Evolutionary conservation across 352 stramenopile species (phyloP).

Genomic region (Saprolegnia diclina): DNA sequence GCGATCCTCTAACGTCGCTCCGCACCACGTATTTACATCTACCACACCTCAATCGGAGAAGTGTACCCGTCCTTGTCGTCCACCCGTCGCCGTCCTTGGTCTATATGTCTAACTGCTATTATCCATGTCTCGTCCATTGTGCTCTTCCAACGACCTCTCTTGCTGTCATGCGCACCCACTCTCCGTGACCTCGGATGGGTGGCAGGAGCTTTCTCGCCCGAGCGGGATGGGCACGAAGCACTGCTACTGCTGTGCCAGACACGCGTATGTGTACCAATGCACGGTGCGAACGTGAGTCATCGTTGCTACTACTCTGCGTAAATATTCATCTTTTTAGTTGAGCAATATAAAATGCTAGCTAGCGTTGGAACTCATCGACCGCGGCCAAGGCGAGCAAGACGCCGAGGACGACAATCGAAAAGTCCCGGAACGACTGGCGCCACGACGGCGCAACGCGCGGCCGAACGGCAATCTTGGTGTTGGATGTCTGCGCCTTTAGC

Average conservation of each 20-base stretch:
- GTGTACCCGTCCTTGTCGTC: not conserved
- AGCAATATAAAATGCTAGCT: no score
- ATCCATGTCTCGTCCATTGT: not conserved
- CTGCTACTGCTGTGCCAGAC: no score
- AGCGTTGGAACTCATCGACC: not conserved
- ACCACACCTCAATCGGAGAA: constrained; percentile 1
- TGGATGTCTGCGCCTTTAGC: not conserved
- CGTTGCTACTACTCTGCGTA: no score
- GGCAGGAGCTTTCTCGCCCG: no score
- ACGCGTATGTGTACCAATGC: no score
- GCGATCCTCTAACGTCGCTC: constrained; percentile 43
- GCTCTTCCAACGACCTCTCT: not conserved
- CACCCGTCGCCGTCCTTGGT: not conserved
- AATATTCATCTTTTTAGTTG: no score
- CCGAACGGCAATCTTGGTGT: not conserved
- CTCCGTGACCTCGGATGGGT: not conserved
- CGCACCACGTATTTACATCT: constrained; percentile 7
- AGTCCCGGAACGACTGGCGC: not conserved
- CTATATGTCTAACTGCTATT: not conserved
- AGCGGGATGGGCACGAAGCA: no score
- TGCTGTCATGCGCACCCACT: not conserved
- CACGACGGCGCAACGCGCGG: not conserved
- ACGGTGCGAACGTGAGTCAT: no score
- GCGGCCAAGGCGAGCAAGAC: not conserved
- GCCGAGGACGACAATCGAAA: not conserved